phyloP scores from a whole-genome alignment of 169 alveolate genomes.

The Cardiosporidium cionae region DNA sequence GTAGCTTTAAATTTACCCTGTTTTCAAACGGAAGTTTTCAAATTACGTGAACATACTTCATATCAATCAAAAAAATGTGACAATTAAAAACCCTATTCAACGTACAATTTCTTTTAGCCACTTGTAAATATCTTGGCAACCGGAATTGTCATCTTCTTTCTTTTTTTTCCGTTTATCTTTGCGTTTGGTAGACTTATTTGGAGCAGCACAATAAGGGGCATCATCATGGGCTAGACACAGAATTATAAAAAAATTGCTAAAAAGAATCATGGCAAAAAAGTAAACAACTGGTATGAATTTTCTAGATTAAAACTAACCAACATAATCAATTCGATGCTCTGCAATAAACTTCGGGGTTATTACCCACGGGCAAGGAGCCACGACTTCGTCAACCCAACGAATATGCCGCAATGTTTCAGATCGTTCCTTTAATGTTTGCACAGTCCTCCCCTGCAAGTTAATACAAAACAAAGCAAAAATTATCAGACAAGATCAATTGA shows the following conservation, averaged over 20 bases:
- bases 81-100: not conserved
- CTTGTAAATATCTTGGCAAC: slow-evolving; percentile 75
- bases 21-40: not conserved
- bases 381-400: slow-evolving; percentile 94
- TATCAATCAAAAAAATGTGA: not conserved
- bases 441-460: slow-evolving; percentile 76
- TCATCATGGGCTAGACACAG: slow-evolving; percentile 80
- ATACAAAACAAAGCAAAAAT: not conserved
- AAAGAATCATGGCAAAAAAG: not conserved
- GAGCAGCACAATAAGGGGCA: slow-evolving; percentile 74
- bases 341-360: slow-evolving; percentile 78
- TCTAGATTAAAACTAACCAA: slow-evolving; percentile 29
- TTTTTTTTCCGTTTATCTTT: not conserved
- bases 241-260: not conserved
- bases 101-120: slow-evolving; percentile 73
- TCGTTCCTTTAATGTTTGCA: slow-evolving; percentile 84
- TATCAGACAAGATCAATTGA: no score
- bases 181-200: not conserved
- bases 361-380: slow-evolving; percentile 94
- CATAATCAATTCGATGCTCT: slow-evolving; percentile 79
- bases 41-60: not conserved
- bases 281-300: not conserved
- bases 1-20: slow-evolving; percentile 83
- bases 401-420: slow-evolving; percentile 85
- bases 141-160: slow-evolving; percentile 33